Base-by-base conservation (phyloP, 176 grass and related monocot genomes). In the Poa pratensis region DNA sequence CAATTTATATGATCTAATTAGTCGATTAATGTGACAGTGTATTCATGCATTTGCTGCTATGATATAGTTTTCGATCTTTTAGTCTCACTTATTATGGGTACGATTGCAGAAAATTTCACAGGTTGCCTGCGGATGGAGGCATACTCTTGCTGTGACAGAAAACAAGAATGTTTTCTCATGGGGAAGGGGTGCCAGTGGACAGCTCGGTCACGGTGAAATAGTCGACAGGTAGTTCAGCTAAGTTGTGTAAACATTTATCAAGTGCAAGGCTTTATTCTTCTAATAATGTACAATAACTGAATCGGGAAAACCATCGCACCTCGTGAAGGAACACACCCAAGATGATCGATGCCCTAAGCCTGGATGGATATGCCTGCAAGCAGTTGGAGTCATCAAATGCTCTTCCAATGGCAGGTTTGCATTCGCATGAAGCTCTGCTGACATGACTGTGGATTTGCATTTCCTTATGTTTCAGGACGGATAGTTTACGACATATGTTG, bases 191-290 rank as follows among this genome's bases (percentile, higher is more conserved):
- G 88, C 88, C 55, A 90, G 93, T 49, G 93, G 93, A 72, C 93
- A 95, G 83, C 93, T 95, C 73, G 93, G 93, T 48, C 93, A 95
- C 81, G 93, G 93, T 5, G 93, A 95, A 80, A 95, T 90, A 45
- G 61, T 92, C 35, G 93, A 92, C 54, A 87, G 93, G 93, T 95
- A 82, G 68, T 83, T 59, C 37, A n/a, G 2, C 37, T 7, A 27
- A 46, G 16, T 2, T 45, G 19, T 83, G 26, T 28, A 66, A 27
- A 40, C 16, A 77, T 68, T 19, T 52, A 60, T 39, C 4, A 24
- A 76, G 59, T 50, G 23, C 43, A 15, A 34, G 3, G 4, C 59
- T 14, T 35, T 6, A 4, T 15, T 69, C 70, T 57, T 16, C n/a
- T 67, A 39, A 53, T 68, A 77, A 28, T 26, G 13, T 19, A 28